Percentiles rank a stretch among this genome's conserved stretches.
Conservation (phyloP, 148 eudicot species). For the Tetragonia tetragonoides region DNA sequence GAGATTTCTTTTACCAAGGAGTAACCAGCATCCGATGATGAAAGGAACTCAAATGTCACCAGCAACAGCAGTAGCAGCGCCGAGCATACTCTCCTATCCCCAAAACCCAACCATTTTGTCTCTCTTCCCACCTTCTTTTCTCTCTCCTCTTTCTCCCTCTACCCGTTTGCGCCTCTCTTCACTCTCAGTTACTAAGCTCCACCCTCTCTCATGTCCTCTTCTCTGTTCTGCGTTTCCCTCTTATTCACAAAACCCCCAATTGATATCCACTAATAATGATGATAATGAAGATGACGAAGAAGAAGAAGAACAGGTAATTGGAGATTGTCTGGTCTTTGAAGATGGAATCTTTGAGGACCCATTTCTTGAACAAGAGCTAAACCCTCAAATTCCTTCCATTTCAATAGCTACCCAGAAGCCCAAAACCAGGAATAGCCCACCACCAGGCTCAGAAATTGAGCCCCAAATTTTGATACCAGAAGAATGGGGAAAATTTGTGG, state of each 20-base stretch:
- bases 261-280: neutral
- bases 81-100: neutral
- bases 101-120: neutral
- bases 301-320: constrained; percentile 58
- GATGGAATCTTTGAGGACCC: constrained; percentile 84
- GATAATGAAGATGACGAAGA: constrained; percentile 20
- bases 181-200: neutral
- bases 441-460: constrained; percentile 19
- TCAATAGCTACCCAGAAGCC: neutral
- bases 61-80: constrained; percentile 6
- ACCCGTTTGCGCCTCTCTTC: constrained; percentile 8
- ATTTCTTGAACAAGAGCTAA: constrained; percentile 22
- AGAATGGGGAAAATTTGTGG: constrained; percentile 57
- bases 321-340: constrained; percentile 83
- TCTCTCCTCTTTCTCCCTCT: neutral
- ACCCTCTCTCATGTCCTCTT: constrained; percentile 17
- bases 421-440: neutral
- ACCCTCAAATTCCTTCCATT: constrained; percentile 4
- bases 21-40: too few relatives aligned
- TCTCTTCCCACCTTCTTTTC: neutral
- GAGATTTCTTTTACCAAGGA: too few relatives aligned
- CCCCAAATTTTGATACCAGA: constrained; percentile 69
- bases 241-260: neutral
- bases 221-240: constrained; percentile 3
- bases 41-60: neutral